Evolutionary conservation across 192 early-diverging fungal genomes (phyloP).

Genomic region (Coemansia sp.): DNA sequence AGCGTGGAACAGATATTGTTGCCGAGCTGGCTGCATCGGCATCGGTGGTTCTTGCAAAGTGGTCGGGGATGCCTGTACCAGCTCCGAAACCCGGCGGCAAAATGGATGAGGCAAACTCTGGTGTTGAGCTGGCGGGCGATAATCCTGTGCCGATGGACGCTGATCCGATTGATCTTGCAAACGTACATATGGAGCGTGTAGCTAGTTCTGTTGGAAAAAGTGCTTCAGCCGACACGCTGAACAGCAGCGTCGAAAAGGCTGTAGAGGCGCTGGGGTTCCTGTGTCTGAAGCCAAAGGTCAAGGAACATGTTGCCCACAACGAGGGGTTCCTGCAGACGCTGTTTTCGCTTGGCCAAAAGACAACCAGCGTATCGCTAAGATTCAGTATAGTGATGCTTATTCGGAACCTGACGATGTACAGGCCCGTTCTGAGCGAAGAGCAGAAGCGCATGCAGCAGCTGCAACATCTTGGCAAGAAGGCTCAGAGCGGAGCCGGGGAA

Average conservation of each 20-base stretch:
- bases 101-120: not conserved
- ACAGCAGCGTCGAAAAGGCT: slow-evolving; percentile 54
- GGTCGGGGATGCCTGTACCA: slow-evolving; percentile 44
- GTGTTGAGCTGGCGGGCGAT: not conserved
- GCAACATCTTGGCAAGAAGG: slow-evolving; percentile 59
- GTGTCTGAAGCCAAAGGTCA: slow-evolving; percentile 65
- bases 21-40: slow-evolving; percentile 58
- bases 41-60: slow-evolving; percentile 64
- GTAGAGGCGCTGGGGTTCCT: slow-evolving; percentile 85
- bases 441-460: slow-evolving; percentile 80
- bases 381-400: slow-evolving; percentile 78
- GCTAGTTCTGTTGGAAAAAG: not conserved
- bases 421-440: slow-evolving; percentile 69
- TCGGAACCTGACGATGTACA: slow-evolving; percentile 72
- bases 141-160: slow-evolving; percentile 10
- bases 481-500: slow-evolving; percentile 21
- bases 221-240: not conserved
- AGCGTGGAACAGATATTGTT: slow-evolving; percentile 21
- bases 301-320: slow-evolving; percentile 68
- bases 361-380: slow-evolving; percentile 56
- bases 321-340: slow-evolving; percentile 59
- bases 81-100: not conserved
- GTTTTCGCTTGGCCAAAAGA: slow-evolving; percentile 52
- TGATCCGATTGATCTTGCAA: slow-evolving; percentile 32
- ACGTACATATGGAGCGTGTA: slow-evolving; percentile 38